Conservation (phyloP, 192 early-diverging fungal genomes). For the Entomortierella parvispora region DNA sequence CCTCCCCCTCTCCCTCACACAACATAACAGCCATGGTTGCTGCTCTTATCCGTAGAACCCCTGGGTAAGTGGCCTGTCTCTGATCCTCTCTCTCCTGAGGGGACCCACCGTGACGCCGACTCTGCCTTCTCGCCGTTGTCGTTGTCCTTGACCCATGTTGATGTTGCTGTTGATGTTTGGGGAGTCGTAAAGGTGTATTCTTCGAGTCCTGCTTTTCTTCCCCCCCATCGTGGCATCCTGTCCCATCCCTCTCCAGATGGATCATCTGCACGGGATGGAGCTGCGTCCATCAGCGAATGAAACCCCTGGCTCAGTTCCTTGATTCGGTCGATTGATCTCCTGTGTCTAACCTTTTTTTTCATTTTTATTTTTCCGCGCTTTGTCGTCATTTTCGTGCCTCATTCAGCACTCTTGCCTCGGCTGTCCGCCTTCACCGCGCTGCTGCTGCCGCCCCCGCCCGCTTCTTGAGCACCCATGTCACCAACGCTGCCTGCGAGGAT, state of each 20-base stretch:
- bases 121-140: no score
- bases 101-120: not conserved
- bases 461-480: slow-evolving; percentile 56
- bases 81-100: not conserved
- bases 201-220: no score
- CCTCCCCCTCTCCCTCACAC: not conserved
- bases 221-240: no score
- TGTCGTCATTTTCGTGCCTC: slow-evolving; percentile 6
- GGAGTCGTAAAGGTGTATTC: not conserved
- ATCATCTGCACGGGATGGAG: no score
- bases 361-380: no score
- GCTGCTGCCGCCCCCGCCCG: slow-evolving; percentile 17
- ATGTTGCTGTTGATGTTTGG: not conserved
- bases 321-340: no score
- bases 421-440: slow-evolving; percentile 45
- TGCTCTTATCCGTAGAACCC: slow-evolving; percentile 38
- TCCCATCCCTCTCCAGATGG: not conserved
- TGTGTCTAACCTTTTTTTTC: no score
- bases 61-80: slow-evolving; percentile 17
- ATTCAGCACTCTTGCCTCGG: slow-evolving; percentile 39
- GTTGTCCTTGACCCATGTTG: no score
- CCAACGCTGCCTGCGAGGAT: slow-evolving; percentile 65
- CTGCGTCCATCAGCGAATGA: no score
- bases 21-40: slow-evolving; percentile 1
- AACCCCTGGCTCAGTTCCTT: no score